Percentiles rank a stretch among this genome's conserved stretches.
Evolutionary conservation across 352 stramenopile genomes (phyloP).

Genomic region (Phytophthora multivora): DNA sequence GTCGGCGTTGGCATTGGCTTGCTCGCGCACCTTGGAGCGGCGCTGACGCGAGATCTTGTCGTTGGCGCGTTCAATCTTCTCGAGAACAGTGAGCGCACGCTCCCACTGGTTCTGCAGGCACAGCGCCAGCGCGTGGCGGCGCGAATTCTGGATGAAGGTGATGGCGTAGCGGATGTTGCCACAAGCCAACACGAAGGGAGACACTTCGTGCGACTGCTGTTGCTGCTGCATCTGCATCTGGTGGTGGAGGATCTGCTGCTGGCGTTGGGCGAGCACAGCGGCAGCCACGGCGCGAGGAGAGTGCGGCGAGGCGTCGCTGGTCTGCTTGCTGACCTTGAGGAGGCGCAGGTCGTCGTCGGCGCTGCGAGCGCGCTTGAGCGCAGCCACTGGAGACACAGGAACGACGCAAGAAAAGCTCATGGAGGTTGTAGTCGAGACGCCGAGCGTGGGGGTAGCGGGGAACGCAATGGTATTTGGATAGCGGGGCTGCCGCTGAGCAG

Average conservation of each 20-base stretch:
- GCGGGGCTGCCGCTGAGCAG: neutral
- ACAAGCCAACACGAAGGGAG: slow-evolving; percentile 54
- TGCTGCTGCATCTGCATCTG: slow-evolving; percentile 28
- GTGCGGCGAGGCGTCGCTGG: slow-evolving; percentile 53
- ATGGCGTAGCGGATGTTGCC: slow-evolving; percentile 72
- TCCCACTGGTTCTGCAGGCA: slow-evolving; percentile 80
- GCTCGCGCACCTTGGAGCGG: slow-evolving; percentile 59
- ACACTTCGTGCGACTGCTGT: slow-evolving; percentile 26
- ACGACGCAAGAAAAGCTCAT: slow-evolving; percentile 74
- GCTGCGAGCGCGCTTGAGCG: slow-evolving; percentile 65
- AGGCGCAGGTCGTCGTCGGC: slow-evolving; percentile 57
- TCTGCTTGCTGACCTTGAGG: slow-evolving; percentile 69
- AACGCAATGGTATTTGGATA: slow-evolving; percentile 25
- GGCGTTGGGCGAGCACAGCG: slow-evolving; percentile 29
- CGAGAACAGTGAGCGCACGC: slow-evolving; percentile 67
- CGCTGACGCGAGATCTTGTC: slow-evolving; percentile 78
- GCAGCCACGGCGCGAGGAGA: slow-evolving; percentile 34
- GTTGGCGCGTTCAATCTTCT: slow-evolving; percentile 84
- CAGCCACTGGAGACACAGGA: slow-evolving; percentile 42
- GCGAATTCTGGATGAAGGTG: slow-evolving; percentile 78
- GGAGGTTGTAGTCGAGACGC: neutral
- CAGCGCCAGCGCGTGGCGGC: slow-evolving; percentile 68
- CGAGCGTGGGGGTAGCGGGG: neutral
- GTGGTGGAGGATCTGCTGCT: slow-evolving; percentile 28
- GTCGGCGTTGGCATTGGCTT: slow-evolving; percentile 54